Conservation (phyloP, 495 filamentous ascomycete genomes). For the Glarea lozoyensis region DNA sequence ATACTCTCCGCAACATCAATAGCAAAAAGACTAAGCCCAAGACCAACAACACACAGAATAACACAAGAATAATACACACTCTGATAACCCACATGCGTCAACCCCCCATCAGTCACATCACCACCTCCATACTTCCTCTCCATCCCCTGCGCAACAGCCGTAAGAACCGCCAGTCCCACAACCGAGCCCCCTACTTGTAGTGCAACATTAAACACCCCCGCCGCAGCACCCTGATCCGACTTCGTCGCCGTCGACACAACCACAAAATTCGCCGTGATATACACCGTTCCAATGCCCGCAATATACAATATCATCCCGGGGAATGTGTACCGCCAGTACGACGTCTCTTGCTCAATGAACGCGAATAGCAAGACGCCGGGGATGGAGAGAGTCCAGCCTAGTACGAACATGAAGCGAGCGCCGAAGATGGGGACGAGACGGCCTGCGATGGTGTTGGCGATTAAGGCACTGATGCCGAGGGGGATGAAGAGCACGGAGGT, state of each 20-base stretch:
- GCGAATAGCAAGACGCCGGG: background rate
- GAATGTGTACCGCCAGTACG: background rate
- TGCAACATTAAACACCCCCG: background rate
- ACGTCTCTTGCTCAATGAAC: background rate
- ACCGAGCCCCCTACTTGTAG: background rate
- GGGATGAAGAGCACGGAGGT: constrained; percentile 1
- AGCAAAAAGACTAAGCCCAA: background rate
- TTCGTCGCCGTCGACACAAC: background rate
- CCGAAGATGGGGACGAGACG: background rate
- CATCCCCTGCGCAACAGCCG: background rate
- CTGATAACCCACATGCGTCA: background rate
- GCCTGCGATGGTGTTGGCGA: background rate
- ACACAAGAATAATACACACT: background rate
- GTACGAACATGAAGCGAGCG: background rate
- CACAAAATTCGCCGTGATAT: background rate
- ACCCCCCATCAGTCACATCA: background rate
- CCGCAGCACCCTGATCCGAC: background rate
- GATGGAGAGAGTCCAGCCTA: background rate
- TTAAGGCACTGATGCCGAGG: background rate
- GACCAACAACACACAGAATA: background rate
- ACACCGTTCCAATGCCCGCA: background rate
- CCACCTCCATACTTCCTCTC: background rate
- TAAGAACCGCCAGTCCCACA: background rate
- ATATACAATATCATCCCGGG: background rate
- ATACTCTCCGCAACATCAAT: background rate